Base-by-base conservation (phyloP, 1,284 basidiomycete genomes). In the Tetrapyrgos nigripes region DNA sequence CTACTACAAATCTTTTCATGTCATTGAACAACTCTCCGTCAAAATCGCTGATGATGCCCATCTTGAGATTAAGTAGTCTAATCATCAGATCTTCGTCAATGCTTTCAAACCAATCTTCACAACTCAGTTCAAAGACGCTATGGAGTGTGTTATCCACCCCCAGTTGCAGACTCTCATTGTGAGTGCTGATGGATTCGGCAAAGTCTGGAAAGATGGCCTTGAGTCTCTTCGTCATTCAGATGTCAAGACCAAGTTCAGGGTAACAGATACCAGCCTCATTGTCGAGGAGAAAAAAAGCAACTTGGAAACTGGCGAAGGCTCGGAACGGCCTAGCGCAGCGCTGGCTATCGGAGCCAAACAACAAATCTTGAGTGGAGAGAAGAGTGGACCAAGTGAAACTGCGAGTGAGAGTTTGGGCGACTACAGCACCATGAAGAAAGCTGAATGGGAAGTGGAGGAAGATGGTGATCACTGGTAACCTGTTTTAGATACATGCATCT, bases 281-380 rank as follows among this genome's bases (percentile, higher is more conserved):
- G 79, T 84, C 54, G 80, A 86, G 61, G 79, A 80, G 45, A 65
- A 66, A 2, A 64, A 64, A n/a, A 65, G 54, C 14, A 59, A 58
- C 28, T 49, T 52, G 48, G 66, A 66, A 13, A 60, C 66, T 14
- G 70, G 66, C 2, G 37, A 9, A n/a, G 74, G 76, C 5, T 68
- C 66, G 17, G 65, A 68, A 23, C 24, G 27, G 10, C 72, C 71
- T 3, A 73, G 73, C 27, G 73, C 77, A n/a, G 71, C 73, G 54
- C 82, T 90, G 49, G 88, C 88, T 1, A 73, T 90, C 72, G 88
- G 88, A 3, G 86, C 81, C 3, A 87, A 88, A 70, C 88, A 89
- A 37, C 88, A 91, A 75, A 82, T 91, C 37, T 69, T 91, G 31
- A 70, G 79, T 23, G 85, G 86, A 0, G 80, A 86, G 61, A 88